These are phyloP conservation scores for Wickerhamiella bombiphila DNA, from an alignment of 805 yeast species.

Conservation along the genomic window DNA sequence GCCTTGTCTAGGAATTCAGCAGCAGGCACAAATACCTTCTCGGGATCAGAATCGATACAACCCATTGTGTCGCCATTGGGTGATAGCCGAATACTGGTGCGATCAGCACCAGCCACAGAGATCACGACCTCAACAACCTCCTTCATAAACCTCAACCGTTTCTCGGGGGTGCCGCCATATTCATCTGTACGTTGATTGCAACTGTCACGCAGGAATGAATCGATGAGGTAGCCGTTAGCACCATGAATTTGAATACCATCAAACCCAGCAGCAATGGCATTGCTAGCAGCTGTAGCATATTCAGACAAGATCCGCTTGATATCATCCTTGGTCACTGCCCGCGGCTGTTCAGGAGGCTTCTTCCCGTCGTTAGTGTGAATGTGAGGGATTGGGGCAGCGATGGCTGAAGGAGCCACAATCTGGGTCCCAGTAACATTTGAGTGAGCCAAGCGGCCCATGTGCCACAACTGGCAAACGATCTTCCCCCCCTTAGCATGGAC, in stretches of 20 bases:
- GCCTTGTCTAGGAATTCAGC: conserved; percentile 20
- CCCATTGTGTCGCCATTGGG: conserved; percentile 20
- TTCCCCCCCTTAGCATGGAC: conserved; percentile 21
- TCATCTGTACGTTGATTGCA: conserved; percentile 42
- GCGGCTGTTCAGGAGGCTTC: conserved; percentile 12
- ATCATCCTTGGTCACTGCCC: conserved; percentile 31
- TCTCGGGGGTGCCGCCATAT: conserved; percentile 50
- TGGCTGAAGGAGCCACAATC: conserved; percentile 9
- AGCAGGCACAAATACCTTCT: conserved; percentile 24
- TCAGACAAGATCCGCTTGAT: conserved; percentile 30
- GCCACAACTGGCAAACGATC: conserved; percentile 13
- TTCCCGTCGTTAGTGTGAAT: conserved; percentile 11
- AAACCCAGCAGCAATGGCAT: conserved; percentile 38
- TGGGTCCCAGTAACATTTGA: conserved; percentile 10
- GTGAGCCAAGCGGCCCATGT: conserved; percentile 14
- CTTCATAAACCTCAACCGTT: conserved; percentile 36
- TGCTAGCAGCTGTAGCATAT: conserved; percentile 39
- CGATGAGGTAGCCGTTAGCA: conserved; percentile 46
- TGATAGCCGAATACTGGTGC: conserved; percentile 30
- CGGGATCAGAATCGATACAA: conserved; percentile 19
- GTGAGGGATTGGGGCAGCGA: conserved; percentile 1
- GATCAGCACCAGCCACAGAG: conserved; percentile 38
- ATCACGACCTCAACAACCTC: conserved; percentile 40
- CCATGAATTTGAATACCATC: conserved; percentile 55
- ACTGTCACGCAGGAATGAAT: conserved; percentile 31